Evolutionary conservation across 2,329 filamentous ascomycete genomes (phyloP).

Genomic region (Microcyclospora pomicola): DNA sequence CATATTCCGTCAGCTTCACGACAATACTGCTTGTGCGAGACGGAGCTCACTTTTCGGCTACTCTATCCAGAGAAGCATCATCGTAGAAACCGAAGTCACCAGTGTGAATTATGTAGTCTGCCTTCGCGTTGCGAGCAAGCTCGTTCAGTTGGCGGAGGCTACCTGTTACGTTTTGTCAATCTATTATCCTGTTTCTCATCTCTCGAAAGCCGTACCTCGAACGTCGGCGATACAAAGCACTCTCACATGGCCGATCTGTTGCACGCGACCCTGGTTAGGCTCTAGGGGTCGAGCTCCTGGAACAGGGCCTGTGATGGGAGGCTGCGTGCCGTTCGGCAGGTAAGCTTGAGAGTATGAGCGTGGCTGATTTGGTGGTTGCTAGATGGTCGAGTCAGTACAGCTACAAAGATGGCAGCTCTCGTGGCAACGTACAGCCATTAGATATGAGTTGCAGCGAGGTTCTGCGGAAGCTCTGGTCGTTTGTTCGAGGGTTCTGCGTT

Average conservation of each 20-base stretch:
- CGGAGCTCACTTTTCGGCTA: conserved; percentile 79
- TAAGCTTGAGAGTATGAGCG: conserved; percentile 36
- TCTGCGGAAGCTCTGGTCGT: too few relatives aligned
- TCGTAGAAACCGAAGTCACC: conserved; percentile 99
- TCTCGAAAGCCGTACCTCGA: conserved; percentile 27
- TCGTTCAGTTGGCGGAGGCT: conserved; percentile 94
- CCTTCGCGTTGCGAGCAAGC: conserved; percentile 82
- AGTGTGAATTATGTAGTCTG: conserved; percentile 95
- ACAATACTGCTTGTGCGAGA: conserved; percentile 5
- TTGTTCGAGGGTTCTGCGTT: too few relatives aligned
- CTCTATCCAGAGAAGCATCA: conserved; percentile 84
- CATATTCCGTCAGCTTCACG: conserved; percentile 3
- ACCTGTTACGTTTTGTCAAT: conserved; percentile 41
- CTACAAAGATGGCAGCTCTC: not conserved
- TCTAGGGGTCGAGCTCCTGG: conserved; percentile 33
- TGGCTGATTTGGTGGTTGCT: conserved; percentile 38
- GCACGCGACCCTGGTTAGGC: conserved; percentile 39
- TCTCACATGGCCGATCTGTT: conserved; percentile 34
- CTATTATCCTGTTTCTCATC: not conserved
- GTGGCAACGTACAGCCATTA: not conserved
- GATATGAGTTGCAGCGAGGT: too few relatives aligned
- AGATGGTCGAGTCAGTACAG: conserved; percentile 4
- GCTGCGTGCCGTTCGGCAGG: conserved; percentile 31
- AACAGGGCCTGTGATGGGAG: conserved; percentile 21
- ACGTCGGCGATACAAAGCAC: conserved; percentile 41